A percentile compares a stretch with the other conserved stretches of the same genome.
Evolutionary conservation across 2,329 filamentous ascomycete genomes (phyloP).

Genomic region (Colletotrichum theobromicola): DNA sequence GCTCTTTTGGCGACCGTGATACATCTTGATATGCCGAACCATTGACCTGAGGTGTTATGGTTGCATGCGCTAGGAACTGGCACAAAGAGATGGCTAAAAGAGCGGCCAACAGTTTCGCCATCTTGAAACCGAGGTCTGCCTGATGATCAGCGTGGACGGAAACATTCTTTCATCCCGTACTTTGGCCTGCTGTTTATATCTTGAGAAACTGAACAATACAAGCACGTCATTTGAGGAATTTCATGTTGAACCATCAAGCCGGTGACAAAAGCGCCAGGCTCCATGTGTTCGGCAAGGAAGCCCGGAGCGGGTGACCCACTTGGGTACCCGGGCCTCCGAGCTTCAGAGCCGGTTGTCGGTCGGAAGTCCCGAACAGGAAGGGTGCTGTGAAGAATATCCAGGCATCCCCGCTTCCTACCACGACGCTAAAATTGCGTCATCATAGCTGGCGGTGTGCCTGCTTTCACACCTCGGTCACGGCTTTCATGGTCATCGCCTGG

Average conservation of each 20-base stretch:
- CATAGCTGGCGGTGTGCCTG: not conserved
- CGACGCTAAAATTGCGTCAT: not conserved
- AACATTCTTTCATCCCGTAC: too few species aligned
- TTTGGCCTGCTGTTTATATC: not conserved
- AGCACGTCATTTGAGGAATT: not conserved
- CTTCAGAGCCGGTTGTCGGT: not conserved
- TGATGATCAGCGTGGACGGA: not conserved
- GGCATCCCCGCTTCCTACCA: constrained; percentile 13
- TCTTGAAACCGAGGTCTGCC: not conserved
- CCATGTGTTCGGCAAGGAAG: not conserved
- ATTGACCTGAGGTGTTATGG: not conserved
- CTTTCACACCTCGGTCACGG: not conserved
- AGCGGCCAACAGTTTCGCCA: not conserved
- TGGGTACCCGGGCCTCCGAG: not conserved
- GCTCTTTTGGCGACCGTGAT: not conserved
- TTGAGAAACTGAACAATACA: not conserved
- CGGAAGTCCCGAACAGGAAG: constrained; percentile 6
- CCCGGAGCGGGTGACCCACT: not conserved
- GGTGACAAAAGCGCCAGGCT: not conserved
- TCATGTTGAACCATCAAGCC: not conserved
- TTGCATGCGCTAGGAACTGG: not conserved
- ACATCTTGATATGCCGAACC: not conserved
- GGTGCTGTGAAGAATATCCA: not conserved
- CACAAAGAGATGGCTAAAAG: not conserved
- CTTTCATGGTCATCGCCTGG: not conserved